These are phyloP conservation scores for Antrodiella citrinella DNA, from an alignment of 768 basidiomycete genomes.

Conservation along the genomic window DNA sequence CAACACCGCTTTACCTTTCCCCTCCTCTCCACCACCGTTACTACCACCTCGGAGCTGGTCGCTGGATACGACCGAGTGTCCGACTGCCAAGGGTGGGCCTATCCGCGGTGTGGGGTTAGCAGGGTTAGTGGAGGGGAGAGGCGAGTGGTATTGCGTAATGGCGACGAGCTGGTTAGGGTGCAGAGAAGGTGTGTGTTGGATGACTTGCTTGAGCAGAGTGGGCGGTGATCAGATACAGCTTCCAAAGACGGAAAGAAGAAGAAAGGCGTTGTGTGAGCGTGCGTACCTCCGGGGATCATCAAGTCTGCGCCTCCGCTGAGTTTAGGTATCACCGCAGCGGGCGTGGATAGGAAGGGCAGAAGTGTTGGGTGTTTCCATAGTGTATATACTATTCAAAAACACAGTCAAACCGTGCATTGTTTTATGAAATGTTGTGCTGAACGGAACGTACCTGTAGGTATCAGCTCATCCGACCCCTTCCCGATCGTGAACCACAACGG, in stretches of 20 bases:
- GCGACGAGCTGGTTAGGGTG: conserved; percentile 48
- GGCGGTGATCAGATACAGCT: conserved; percentile 2
- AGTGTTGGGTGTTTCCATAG: conserved; percentile 68
- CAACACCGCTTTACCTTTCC: conserved; percentile 73
- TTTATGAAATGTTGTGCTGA: neutral
- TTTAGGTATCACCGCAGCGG: conserved; percentile 59
- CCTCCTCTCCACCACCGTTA: conserved; percentile 25
- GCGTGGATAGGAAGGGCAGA: conserved; percentile 65
- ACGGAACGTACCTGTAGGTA: conserved; percentile 49
- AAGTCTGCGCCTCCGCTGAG: conserved; percentile 78
- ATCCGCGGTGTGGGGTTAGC: conserved; percentile 15
- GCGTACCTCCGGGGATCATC: conserved; percentile 80
- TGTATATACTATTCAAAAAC: conserved; percentile 47
- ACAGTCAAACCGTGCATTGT: neutral
- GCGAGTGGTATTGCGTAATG: conserved; percentile 42
- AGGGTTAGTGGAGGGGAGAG: neutral
- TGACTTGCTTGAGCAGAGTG: conserved; percentile 41
- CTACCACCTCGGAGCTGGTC: conserved; percentile 13
- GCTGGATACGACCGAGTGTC: conserved; percentile 54
- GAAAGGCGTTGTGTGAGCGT: conserved; percentile 3
- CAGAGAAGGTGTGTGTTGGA: conserved; percentile 40
- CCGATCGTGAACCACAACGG: conserved; percentile 77
- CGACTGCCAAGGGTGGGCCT: conserved; percentile 67
- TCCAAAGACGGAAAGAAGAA: neutral
- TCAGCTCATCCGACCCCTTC: conserved; percentile 56